Evolutionary conservation across 73 alveolate genomes (phyloP), one percentile per base, ranked within the genome.

Genomic region (Tetrahymena elliotti): DNA sequence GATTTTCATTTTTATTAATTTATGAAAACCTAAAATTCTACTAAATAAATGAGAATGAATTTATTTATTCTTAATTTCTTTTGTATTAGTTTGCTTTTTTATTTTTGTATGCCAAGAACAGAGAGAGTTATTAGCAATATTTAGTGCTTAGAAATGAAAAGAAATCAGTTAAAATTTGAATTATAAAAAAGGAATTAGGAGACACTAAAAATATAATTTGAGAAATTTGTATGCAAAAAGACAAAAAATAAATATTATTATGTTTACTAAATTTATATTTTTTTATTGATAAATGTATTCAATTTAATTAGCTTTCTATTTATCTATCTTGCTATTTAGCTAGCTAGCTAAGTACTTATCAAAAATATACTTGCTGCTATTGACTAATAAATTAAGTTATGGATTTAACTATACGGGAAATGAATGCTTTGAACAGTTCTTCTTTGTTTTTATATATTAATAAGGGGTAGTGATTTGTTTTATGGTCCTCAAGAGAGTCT

Each of bases 401-500:
- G 82, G 82, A 22, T 47, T 47, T 47, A 47, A 47, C 82, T 47
- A 47, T 47, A 47, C 82, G 20, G 82, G 82, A 47, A 47, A 27
- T 47, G 82, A 47, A 27, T 47, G 82, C 82, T 47, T 47, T 47
- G 13, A 47, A 47, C 82, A 47, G 27, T 47, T 47, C 82, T 47
- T 47, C 82, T 47, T 47, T 47, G 31, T 47, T 6, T 47, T 47
- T 47, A 47, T 47, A 47, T 47, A 47, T 47, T 47, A 47, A 47
- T 27, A 47, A 18, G 82, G 82, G n/a, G 82, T 18, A 47, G 82
- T 47, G 82, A 18, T 47, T 47, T 47, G 20, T 47, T 47, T 47
- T 47, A 47, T 47, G 20, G 82, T 47, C 35, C 24, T 94, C 96
- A 94, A 83, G 95, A 88, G 84, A 84, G 93, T 94, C 95, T 94